A percentile compares a stretch with the other conserved stretches of the same genome.
These are phyloP conservation scores for Ilyonectria destructans DNA, from an alignment of 2,329 filamentous ascomycete genomes.

Conservation along the genomic window DNA sequence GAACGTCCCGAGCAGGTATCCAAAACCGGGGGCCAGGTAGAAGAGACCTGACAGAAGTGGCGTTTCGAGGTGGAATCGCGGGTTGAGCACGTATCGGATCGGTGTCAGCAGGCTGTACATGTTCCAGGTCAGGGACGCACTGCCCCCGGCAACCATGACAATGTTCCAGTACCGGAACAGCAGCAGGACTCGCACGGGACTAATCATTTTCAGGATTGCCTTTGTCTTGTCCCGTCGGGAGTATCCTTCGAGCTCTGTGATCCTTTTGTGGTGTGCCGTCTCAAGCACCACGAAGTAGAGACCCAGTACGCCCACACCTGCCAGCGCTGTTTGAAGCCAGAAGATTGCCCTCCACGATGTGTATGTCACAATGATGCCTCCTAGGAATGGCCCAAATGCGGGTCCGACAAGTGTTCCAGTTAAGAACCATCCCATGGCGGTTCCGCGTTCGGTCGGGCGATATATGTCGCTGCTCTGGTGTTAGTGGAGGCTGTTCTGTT, in stretches of 20 bases:
- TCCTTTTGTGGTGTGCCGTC: conserved; percentile 78
- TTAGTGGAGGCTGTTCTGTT: conserved; percentile 27
- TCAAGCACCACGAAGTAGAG: conserved; percentile 80
- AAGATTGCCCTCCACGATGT: conserved; percentile 82
- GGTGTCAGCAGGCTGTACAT: conserved; percentile 76
- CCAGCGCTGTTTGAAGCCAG: conserved; percentile 82
- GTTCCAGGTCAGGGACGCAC: conserved; percentile 80
- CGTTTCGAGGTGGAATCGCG: conserved; percentile 77
- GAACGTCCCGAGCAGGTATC: conserved; percentile 80
- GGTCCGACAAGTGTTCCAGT: conserved; percentile 81
- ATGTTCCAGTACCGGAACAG: conserved; percentile 81
- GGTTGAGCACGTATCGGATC: conserved; percentile 82
- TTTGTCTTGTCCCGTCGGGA: conserved; percentile 63
- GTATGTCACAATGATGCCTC: conserved; percentile 85
- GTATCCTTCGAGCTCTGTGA: conserved; percentile 73
- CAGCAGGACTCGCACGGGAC: conserved; percentile 75
- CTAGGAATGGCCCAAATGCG: conserved; percentile 79
- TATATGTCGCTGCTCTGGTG: conserved; percentile 69
- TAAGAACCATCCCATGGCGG: conserved; percentile 82
- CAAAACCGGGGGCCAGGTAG: conserved; percentile 81
- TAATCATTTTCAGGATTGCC: conserved; percentile 75
- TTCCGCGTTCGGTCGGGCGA: conserved; percentile 78
- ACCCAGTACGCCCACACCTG: conserved; percentile 71
- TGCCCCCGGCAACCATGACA: conserved; percentile 71
- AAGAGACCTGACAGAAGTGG: conserved; percentile 81